Conservation (phyloP, 139 green algal genomes). For the Zygnema circumcarinatum region DNA sequence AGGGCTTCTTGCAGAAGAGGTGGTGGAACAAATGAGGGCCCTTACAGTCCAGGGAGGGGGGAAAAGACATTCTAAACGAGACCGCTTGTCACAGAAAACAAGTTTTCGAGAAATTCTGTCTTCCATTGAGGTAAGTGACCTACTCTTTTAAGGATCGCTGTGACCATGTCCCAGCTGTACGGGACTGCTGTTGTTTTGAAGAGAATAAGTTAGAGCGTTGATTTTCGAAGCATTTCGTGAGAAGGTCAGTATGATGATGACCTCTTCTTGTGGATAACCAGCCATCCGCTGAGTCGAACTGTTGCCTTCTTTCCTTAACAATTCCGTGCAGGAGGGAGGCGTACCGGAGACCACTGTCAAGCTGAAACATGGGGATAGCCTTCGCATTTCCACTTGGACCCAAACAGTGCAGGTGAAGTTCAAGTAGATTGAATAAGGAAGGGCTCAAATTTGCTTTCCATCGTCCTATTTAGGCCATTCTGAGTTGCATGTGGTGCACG, state of each 20-base stretch:
- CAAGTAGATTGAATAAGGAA: neutral
- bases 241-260: no score
- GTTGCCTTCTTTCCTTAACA: no score
- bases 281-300: no score
- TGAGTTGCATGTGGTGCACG: neutral
- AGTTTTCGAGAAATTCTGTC: conserved; percentile 45
- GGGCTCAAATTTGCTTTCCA: neutral
- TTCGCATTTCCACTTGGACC: conserved; percentile 38
- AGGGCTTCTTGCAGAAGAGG: conserved; percentile 12
- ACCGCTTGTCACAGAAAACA: conserved; percentile 18
- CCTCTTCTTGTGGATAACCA: no score
- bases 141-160: neutral
- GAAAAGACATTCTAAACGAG: conserved; percentile 36
- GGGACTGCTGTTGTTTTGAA: neutral
- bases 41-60: conserved; percentile 11
- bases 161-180: neutral
- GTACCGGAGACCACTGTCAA: conserved; percentile 42
- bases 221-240: no score
- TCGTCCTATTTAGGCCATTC: neutral
- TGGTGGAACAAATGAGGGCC: conserved; percentile 50
- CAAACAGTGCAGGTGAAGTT: conserved; percentile 44
- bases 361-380: conserved; percentile 31
- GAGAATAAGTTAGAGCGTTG: no score
- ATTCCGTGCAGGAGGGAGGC: conserved; percentile 20
- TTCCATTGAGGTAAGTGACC: conserved; percentile 31